A percentile compares a stretch with the other conserved stretches of the same genome.
phyloP scores from a whole-genome alignment of 2,329 filamentous ascomycete species.

The Microcyclospora tardicrescens region DNA sequence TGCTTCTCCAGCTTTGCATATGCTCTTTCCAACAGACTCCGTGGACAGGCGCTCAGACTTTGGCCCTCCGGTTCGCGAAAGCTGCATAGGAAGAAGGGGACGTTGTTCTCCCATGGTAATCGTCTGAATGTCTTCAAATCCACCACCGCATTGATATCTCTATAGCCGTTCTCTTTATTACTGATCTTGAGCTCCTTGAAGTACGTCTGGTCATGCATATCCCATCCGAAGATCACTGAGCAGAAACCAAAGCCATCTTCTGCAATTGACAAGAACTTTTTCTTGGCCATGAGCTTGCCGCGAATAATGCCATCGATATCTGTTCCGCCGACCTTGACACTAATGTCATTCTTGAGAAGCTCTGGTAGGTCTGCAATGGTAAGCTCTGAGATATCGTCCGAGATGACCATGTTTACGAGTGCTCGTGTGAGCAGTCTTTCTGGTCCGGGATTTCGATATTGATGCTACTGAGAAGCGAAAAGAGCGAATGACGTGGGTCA shows the following conservation, averaged over 20 bases:
- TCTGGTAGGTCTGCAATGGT: conserved; percentile 53
- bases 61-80: conserved; percentile 68
- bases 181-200: conserved; percentile 73
- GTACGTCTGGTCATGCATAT: conserved; percentile 92
- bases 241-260: conserved; percentile 80
- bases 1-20: conserved; percentile 52
- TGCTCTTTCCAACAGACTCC: conserved; percentile 58
- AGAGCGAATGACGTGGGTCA: too few relatives aligned
- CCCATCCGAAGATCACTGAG: conserved; percentile 90
- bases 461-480: too few relatives aligned
- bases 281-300: conserved; percentile 83
- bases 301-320: conserved; percentile 80
- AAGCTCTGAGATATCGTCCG: conserved; percentile 28
- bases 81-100: conserved; percentile 73
- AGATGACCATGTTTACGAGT: conserved; percentile 18
- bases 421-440: too few relatives aligned
- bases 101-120: conserved; percentile 81
- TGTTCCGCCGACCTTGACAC: conserved; percentile 77
- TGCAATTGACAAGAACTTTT: conserved; percentile 80
- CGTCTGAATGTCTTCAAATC: conserved; percentile 66
- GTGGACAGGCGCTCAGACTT: conserved; percentile 64
- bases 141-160: conserved; percentile 69
- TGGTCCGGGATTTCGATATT: too few relatives aligned
- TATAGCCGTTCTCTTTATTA: conserved; percentile 82
- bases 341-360: conserved; percentile 56